Conservation (phyloP, 208 protist species). For the Trichomonas gallinae region DNA sequence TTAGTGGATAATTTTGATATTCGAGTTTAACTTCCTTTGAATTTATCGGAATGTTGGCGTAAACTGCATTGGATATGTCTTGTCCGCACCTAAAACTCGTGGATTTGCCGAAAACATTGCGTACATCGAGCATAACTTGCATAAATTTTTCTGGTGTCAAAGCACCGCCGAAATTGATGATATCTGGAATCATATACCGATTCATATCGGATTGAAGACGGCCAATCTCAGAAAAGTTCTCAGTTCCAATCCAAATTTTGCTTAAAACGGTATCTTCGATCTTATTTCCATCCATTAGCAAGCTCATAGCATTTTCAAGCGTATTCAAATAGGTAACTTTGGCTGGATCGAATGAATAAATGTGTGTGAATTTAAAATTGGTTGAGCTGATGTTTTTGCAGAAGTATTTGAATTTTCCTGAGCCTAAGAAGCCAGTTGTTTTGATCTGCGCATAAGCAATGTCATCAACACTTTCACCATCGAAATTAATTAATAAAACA, state of each 20-base stretch:
- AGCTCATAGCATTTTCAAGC: neutral
- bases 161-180: neutral
- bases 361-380: neutral
- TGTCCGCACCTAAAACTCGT: neutral
- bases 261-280: neutral
- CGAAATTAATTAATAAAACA: neutral
- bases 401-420: too few relatives aligned
- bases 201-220: neutral
- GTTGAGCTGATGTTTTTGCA: neutral
- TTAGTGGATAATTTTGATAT: neutral
- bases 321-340: neutral
- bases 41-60: neutral
- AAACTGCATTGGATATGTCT: neutral
- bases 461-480: neutral
- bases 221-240: neutral
- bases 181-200: neutral
- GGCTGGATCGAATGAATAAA: neutral
- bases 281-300: neutral
- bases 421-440: neutral
- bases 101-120: neutral
- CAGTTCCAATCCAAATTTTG: neutral
- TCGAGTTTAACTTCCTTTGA: neutral
- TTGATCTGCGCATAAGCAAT: neutral
- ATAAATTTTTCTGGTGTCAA: neutral
- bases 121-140: neutral